These are phyloP conservation scores for Yamadazyma phyllophila DNA, from an alignment of 805 yeast genomes.

Conservation along the genomic window DNA sequence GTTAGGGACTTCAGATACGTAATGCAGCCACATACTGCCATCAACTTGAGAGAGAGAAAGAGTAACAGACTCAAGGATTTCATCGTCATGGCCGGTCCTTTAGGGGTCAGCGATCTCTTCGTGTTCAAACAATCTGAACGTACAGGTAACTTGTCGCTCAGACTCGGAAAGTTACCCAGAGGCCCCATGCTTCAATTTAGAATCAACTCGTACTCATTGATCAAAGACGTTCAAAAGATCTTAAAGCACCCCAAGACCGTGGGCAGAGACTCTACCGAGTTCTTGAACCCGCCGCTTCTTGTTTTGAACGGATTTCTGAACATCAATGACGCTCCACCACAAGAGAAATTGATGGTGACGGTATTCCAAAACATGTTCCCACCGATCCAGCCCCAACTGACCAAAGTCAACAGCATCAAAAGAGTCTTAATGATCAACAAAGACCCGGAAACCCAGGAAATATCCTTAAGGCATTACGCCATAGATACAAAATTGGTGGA, in stretches of 20 bases:
- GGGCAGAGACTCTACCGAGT: slow-evolving; percentile 61
- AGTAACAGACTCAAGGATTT: slow-evolving; percentile 86
- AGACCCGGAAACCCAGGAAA: slow-evolving; percentile 63
- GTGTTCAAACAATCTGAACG: slow-evolving; percentile 79
- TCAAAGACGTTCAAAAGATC: slow-evolving; percentile 71
- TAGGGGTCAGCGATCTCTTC: slow-evolving; percentile 87
- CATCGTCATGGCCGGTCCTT: slow-evolving; percentile 97
- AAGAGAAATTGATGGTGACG: slow-evolving; percentile 81
- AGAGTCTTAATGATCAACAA: slow-evolving; percentile 83
- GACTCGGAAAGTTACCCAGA: slow-evolving; percentile 83
- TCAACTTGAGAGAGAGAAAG: slow-evolving; percentile 80
- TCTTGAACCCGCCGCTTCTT: slow-evolving; percentile 77
- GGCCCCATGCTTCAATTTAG: slow-evolving; percentile 92
- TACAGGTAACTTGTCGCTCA: slow-evolving; percentile 75
- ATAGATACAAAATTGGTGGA: slow-evolving; percentile 85
- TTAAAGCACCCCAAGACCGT: slow-evolving; percentile 78
- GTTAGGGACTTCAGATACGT: slow-evolving; percentile 83
- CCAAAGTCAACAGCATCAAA: slow-evolving; percentile 70
- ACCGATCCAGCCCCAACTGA: slow-evolving; percentile 81
- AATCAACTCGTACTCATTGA: slow-evolving; percentile 71
- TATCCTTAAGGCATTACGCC: slow-evolving; percentile 86
- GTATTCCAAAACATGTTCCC: slow-evolving; percentile 96
- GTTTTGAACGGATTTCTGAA: slow-evolving; percentile 85
- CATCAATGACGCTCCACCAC: slow-evolving; percentile 58
- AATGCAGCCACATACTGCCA: slow-evolving; percentile 97